Evolutionary conservation across 1,284 basidiomycete genomes (phyloP).

Genomic region (Marasmius fiardii): DNA sequence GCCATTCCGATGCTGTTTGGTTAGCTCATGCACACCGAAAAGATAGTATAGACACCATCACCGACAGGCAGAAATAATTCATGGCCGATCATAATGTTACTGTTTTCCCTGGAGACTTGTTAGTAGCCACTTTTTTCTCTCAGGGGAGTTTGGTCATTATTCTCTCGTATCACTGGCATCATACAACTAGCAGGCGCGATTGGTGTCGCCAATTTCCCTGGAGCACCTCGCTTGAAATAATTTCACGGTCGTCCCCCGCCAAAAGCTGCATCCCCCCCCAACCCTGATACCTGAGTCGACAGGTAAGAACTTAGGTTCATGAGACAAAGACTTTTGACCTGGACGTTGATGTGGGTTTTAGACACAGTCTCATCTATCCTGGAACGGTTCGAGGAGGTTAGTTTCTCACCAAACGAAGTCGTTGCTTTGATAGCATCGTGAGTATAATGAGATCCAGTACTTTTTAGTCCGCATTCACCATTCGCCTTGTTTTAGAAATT

Average conservation of each 20-base stretch:
- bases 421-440: slow-evolving; percentile 3
- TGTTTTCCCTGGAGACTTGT: slow-evolving; percentile 24
- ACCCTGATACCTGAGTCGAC: slow-evolving; percentile 15
- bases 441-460: neutral
- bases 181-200: slow-evolving; percentile 20
- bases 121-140: slow-evolving; percentile 4
- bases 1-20: neutral
- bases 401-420: slow-evolving; percentile 1
- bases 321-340: too few relatives aligned
- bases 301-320: neutral
- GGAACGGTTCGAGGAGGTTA: slow-evolving; percentile 4
- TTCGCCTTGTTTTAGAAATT: neutral
- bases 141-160: slow-evolving; percentile 5
- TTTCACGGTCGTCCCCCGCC: slow-evolving; percentile 14
- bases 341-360: neutral
- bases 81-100: slow-evolving; percentile 14
- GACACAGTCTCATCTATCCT: slow-evolving; percentile 1
- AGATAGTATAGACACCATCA: slow-evolving; percentile 24
- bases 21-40: neutral
- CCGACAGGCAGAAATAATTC: slow-evolving; percentile 17
- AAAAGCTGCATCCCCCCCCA: slow-evolving; percentile 11
- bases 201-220: slow-evolving; percentile 17
- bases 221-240: slow-evolving; percentile 16
- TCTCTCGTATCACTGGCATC: slow-evolving; percentile 2
- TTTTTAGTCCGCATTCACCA: neutral